Evolutionary conservation across 139 green algal species (phyloP).

Genomic region (Microglena sp.): DNA sequence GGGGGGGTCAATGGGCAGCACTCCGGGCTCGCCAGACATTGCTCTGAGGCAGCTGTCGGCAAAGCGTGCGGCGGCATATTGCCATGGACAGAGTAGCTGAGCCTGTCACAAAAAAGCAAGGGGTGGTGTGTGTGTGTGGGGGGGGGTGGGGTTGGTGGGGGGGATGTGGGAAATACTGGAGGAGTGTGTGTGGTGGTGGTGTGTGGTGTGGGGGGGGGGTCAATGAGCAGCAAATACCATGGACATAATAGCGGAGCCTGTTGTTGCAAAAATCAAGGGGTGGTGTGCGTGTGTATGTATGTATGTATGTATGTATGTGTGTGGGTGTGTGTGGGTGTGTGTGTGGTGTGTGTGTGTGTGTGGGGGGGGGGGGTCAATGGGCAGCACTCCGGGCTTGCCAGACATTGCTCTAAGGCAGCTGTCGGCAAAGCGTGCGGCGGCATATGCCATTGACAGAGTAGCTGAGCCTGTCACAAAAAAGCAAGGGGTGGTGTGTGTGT

Average conservation of each 20-base stretch:
- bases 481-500: too few species aligned
- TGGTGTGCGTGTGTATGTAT: too few species aligned
- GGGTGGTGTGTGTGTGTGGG: slow-evolving; percentile 1
- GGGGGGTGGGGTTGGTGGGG: too few species aligned
- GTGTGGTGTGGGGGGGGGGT: neutral
- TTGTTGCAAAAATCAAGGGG: neutral
- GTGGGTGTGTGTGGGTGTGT: too few species aligned
- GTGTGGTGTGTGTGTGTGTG: too few species aligned
- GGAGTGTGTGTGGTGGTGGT: neutral
- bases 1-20: too few species aligned
- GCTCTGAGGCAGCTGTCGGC: neutral
- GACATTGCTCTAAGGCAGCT: slow-evolving; percentile 63
- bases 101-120: slow-evolving; percentile 20
- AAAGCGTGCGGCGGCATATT: slow-evolving; percentile 7
- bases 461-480: slow-evolving; percentile 58
- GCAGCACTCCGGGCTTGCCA: slow-evolving; percentile 57
- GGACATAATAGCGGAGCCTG: neutral
- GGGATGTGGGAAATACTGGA: too few species aligned
- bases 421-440: slow-evolving; percentile 66
- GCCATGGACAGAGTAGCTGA: slow-evolving; percentile 82
- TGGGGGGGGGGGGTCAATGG: too few species aligned
- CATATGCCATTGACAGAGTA: slow-evolving; percentile 94
- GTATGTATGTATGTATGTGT: too few species aligned
- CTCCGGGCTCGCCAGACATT: too few species aligned
- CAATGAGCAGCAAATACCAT: neutral